phyloP scores from a whole-genome alignment of 2,329 filamentous ascomycete genomes.

The Calonectria honghensis region DNA sequence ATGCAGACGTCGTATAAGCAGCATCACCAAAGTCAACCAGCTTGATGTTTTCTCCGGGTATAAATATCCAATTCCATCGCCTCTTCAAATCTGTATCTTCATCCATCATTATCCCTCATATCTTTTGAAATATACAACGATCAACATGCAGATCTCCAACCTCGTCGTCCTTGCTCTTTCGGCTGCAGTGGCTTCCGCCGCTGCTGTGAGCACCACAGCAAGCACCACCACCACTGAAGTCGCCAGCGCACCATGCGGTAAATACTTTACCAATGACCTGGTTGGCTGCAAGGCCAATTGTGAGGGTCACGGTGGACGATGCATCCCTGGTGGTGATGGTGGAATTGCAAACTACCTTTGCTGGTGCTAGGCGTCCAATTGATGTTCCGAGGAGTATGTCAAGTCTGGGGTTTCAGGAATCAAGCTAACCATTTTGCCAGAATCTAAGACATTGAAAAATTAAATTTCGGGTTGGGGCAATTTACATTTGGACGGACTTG shows the following conservation, averaged over 20 bases:
- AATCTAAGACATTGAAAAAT: no score
- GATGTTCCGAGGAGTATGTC: neutral
- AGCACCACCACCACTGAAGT: neutral
- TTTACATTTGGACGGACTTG: no score
- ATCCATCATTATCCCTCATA: neutral
- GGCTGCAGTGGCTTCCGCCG: neutral
- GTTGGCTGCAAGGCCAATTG: neutral
- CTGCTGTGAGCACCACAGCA: neutral
- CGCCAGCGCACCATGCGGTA: slow-evolving; percentile 1
- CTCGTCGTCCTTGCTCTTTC: neutral
- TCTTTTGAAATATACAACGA: no score
- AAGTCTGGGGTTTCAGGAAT: neutral
- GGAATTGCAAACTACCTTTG: slow-evolving; percentile 14
- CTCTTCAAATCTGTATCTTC: neutral
- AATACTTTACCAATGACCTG: slow-evolving; percentile 1
- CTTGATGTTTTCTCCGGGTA: neutral
- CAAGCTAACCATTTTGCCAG: no score
- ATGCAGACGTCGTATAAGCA: slow-evolving; percentile 2
- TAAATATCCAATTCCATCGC: neutral
- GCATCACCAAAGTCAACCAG: neutral
- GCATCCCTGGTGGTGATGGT: neutral
- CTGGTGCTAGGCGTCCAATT: neutral
- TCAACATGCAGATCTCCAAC: neutral
- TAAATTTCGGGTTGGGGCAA: no score
- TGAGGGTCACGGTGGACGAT: neutral